A percentile compares a stretch with the other conserved stretches of the same genome.
phyloP scores from a whole-genome alignment of 331 rosid genomes.

The Stylosanthes scabra region DNA sequence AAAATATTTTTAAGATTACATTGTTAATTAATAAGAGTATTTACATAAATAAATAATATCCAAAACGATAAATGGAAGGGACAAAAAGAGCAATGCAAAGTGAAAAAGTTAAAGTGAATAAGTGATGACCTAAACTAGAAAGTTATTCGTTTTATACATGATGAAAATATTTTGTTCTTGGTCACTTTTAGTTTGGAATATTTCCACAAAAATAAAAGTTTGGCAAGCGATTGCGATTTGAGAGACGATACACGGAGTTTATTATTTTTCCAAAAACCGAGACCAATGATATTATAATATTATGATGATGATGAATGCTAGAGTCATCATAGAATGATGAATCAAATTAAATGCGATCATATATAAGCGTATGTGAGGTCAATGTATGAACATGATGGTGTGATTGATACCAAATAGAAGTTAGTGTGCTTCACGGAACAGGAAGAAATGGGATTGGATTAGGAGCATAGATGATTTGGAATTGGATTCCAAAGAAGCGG shows the following conservation, averaged over 20 bases:
- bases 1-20: no score
- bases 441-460: neutral
- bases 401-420: neutral
- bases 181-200: neutral
- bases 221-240: neutral
- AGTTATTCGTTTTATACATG: neutral
- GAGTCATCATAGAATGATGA: no score
- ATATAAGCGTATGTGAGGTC: no score
- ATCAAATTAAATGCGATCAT: neutral
- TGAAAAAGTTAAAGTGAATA: neutral
- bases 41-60: no score
- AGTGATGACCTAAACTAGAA: constrained; percentile 3
- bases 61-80: neutral
- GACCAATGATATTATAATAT: no score
- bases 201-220: neutral
- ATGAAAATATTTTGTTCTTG: neutral
- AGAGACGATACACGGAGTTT: neutral
- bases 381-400: no score
- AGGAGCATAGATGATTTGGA: neutral
- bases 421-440: neutral
- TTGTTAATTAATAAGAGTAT: no score
- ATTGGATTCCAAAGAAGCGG: constrained; percentile 3
- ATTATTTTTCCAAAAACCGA: neutral
- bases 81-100: neutral
- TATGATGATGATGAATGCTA: no score